Conservation (phyloP, 306 rosid species). For the Begonia loranthoides region DNA sequence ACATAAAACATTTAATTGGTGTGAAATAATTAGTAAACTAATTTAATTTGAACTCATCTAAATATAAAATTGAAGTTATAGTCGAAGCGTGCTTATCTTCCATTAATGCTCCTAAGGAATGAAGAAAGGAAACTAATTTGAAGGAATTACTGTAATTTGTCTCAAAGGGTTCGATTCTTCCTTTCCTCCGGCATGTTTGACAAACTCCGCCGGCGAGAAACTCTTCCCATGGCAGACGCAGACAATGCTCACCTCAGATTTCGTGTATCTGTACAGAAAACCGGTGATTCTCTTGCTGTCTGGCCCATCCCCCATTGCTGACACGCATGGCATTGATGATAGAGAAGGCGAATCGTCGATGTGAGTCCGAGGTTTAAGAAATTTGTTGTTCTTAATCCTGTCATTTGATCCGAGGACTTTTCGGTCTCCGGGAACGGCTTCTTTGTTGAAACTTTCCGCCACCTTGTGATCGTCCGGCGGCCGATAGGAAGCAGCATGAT, state of each 20-base stretch:
- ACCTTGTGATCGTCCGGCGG: conserved; percentile 6
- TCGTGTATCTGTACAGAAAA: conserved; percentile 41
- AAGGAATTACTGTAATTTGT: conserved; percentile 59
- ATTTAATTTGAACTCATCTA: too few species aligned
- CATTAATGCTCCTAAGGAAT: too few species aligned
- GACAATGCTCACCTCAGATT: conserved; percentile 52
- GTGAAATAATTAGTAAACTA: too few species aligned
- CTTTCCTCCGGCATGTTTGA: conserved; percentile 86
- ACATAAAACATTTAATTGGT: too few species aligned
- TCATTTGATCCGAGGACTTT: conserved; percentile 7
- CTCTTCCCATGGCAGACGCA: conserved; percentile 85
- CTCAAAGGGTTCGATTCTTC: conserved; percentile 46
- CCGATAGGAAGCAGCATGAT: conserved; percentile 7
- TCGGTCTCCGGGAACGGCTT: conserved; percentile 11
- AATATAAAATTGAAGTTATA: too few species aligned
- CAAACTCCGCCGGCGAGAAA: conserved; percentile 72
- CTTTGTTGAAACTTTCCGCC: background rate
- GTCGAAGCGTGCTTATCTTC: too few species aligned
- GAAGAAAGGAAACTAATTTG: background rate
- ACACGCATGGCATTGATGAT: conserved; percentile 64
- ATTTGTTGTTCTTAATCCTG: conserved; percentile 2
- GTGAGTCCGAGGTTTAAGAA: conserved; percentile 13
- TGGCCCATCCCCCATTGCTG: conserved; percentile 54
- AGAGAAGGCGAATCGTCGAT: background rate
- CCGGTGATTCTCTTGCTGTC: conserved; percentile 54